Base-by-base conservation (phyloP, 495 filamentous ascomycete species). In the Neurospora sp. region DNA sequence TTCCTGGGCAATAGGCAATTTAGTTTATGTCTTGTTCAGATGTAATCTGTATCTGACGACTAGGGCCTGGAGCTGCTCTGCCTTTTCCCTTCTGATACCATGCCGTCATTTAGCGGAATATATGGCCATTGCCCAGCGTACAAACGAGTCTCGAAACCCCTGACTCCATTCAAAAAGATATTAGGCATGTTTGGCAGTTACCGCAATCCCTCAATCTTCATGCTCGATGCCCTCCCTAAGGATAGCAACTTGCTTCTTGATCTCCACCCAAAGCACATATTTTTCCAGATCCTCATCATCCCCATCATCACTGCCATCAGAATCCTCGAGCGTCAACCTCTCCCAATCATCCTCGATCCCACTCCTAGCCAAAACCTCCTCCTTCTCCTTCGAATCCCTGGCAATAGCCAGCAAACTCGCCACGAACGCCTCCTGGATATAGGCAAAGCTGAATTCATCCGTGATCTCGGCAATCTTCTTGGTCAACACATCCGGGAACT, bases 341-440 rank as follows among this genome's bases (percentile, higher is more conserved):
- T 72, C 77, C 74, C 74, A 73, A 27, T 68, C 73, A 22, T 78
- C 80, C 39, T 78, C 78, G 1, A 69, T 39, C 7, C 18, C 70
- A n/a, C 10, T 46, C 70, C n/a, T 70, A 35, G 14, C 44, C 48
- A 11, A 38, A 27, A 20, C 37, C 53, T 27, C 46, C 71, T 6
- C 68, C 73, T 14, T n/a, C 2, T 42, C 72, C 4, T 73, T 39
- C 6, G 78, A 77, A 22, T 75, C 76, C 35, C 80, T 76, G 0
- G 83, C 86, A 40, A 91, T 86, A 12, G 82, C 80, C 59, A 91
- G 77, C 53, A 91, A 75, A 1, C 88, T 85, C 5, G 88, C 86
- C 1, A 91, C 86, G 69, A 91, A 91, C 0, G 85, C 87, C 74
- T 91, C 89, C 76, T 91, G 86, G 75, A 91, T 81, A 71, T 91